phyloP scores from a whole-genome alignment of 73 alveolate species.

The Durusdinium trenchii region DNA sequence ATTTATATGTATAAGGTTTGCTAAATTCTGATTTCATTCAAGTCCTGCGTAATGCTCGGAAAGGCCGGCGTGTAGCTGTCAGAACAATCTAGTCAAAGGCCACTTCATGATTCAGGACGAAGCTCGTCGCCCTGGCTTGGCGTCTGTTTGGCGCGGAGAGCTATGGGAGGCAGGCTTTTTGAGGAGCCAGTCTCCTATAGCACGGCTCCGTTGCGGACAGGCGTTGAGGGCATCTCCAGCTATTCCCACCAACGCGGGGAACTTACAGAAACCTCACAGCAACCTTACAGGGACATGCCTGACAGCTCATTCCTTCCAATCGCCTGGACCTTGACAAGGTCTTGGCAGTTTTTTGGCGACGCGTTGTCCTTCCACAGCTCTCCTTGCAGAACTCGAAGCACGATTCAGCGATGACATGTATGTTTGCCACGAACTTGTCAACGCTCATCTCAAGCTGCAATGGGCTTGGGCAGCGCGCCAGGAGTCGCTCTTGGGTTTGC shows the following conservation, averaged over 20 bases:
- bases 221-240: background rate
- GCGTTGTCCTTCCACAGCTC: conserved; percentile 7
- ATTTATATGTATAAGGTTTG: too few relatives aligned
- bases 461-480: background rate
- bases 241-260: background rate
- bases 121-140: background rate
- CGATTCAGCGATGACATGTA: background rate
- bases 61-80: too few relatives aligned
- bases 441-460: background rate
- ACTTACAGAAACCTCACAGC: background rate
- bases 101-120: background rate
- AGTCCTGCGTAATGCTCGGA: too few relatives aligned
- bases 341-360: conserved; percentile 56
- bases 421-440: background rate
- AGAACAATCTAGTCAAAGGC: too few relatives aligned
- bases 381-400: background rate
- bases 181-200: background rate
- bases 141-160: conserved; percentile 80
- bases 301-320: background rate
- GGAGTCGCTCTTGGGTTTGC: background rate
- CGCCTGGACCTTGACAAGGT: conserved; percentile 26
- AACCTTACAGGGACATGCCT: background rate
- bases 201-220: background rate
- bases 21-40: too few relatives aligned
- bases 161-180: conserved; percentile 12